phyloP scores from a whole-genome alignment of 768 basidiomycete species.

The Macrocybe gigantea region DNA sequence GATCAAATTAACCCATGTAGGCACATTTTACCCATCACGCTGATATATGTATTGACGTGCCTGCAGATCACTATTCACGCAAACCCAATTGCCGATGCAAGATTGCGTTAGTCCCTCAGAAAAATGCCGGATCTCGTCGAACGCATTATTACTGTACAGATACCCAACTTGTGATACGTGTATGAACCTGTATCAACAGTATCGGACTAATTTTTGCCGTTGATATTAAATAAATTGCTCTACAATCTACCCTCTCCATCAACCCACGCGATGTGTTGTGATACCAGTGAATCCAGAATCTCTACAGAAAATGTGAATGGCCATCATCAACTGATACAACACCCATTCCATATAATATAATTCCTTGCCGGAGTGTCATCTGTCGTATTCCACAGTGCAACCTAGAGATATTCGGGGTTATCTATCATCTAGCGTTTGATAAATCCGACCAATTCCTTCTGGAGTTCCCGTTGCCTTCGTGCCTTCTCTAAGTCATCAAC shows the following conservation, averaged over 20 bases:
- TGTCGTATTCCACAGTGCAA: too few relatives aligned
- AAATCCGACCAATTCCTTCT: slow-evolving; percentile 86
- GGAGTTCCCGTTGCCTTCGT: slow-evolving; percentile 74
- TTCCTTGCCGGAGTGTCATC: too few relatives aligned
- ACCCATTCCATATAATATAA: slow-evolving; percentile 1
- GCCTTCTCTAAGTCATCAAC: slow-evolving; percentile 81
- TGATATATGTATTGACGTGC: slow-evolving; percentile 1
- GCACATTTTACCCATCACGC: slow-evolving; percentile 18
- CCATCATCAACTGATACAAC: neutral
- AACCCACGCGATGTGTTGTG: too few relatives aligned
- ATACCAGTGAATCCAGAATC: neutral
- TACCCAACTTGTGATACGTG: neutral
- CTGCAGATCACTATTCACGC: slow-evolving; percentile 82
- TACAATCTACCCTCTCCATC: too few relatives aligned
- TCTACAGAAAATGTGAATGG: neutral
- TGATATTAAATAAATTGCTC: too few relatives aligned
- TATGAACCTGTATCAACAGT: too few relatives aligned
- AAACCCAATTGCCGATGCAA: slow-evolving; percentile 88
- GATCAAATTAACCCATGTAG: slow-evolving; percentile 76
- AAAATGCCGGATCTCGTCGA: neutral
- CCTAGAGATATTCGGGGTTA: too few relatives aligned
- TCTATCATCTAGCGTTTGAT: slow-evolving; percentile 53
- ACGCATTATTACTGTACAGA: neutral
- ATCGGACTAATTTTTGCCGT: too few relatives aligned
- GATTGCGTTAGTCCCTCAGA: slow-evolving; percentile 31